Conservation (phyloP, 73 alveolate genomes). For the Tetrahymena thermophila region DNA sequence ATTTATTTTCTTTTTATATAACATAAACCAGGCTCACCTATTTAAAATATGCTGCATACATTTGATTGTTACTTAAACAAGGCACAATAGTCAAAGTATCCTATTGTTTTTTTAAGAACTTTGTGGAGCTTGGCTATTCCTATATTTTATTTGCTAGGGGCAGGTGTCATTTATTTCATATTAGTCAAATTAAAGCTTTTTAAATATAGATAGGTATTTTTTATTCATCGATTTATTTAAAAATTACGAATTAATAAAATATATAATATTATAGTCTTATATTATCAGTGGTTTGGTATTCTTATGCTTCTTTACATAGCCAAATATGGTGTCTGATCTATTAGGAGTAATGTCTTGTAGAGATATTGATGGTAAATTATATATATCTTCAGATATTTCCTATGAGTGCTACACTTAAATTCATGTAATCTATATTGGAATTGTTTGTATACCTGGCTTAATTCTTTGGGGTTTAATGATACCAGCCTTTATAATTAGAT, state of each 20-base stretch:
- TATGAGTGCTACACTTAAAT: background rate
- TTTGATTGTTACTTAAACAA: slow-evolving; percentile 21
- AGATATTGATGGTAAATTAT: background rate
- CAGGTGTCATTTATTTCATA: background rate
- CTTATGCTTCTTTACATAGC: slow-evolving; percentile 2
- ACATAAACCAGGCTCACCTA: slow-evolving; percentile 6
- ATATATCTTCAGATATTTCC: slow-evolving; percentile 12
- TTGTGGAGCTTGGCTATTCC: slow-evolving; percentile 33
- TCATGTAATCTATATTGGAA: slow-evolving; percentile 1
- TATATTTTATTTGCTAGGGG: background rate
- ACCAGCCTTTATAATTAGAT: slow-evolving; percentile 1
- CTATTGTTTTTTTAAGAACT: slow-evolving; percentile 14
- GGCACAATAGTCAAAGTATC: background rate
- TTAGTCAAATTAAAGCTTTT: background rate
- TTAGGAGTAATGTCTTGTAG: slow-evolving; percentile 13
- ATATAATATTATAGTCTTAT: too few relatives aligned
- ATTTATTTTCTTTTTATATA: background rate
- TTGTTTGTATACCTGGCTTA: slow-evolving; percentile 13
- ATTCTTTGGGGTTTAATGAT: background rate
- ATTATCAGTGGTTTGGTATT: slow-evolving; percentile 3
- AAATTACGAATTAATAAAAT: too few relatives aligned
- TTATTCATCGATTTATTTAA: too few relatives aligned
- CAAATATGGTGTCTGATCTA: slow-evolving; percentile 4
- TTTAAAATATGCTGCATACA: slow-evolving; percentile 11
- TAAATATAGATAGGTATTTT: background rate